Conservation (phyloP, 306 rosid species). For the Phaseolus lunatus region DNA sequence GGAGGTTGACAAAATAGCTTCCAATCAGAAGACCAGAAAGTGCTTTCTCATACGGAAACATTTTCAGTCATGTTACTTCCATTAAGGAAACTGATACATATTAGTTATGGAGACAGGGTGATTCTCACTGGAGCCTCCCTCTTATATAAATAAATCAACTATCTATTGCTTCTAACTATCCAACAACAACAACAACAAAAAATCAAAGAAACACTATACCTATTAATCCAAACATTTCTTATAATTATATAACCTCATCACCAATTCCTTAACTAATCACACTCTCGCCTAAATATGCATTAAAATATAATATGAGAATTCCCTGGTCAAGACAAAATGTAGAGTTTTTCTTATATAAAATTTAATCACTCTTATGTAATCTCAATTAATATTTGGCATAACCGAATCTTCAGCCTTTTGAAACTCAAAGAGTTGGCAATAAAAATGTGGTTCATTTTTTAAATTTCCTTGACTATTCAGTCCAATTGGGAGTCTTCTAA, state of each 20-base stretch:
- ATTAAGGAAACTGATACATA: constrained; percentile 54
- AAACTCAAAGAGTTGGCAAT: constrained; percentile 37
- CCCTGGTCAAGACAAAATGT: constrained; percentile 22
- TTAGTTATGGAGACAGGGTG: constrained; percentile 50
- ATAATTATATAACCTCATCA: not conserved
- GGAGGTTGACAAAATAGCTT: constrained; percentile 80
- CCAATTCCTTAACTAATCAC: constrained; percentile 4
- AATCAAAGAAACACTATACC: not conserved
- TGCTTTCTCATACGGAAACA: constrained; percentile 75
- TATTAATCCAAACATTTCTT: constrained; percentile 14
- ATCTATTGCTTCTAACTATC: not conserved
- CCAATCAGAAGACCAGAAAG: constrained; percentile 66
- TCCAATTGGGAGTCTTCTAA: constrained; percentile 44
- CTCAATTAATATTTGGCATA: not conserved
- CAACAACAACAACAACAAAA: not conserved
- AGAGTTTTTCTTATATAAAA: not conserved
- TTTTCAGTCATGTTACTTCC: constrained; percentile 54
- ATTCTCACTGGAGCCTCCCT: constrained; percentile 36
- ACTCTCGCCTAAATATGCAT: not conserved
- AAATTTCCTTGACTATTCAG: constrained; percentile 40
- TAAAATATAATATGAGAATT: constrained; percentile 40
- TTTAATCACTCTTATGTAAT: constrained; percentile 8
- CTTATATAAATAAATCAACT: constrained; percentile 29
- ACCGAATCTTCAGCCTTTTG: constrained; percentile 43
- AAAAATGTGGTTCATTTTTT: not conserved